Evolutionary conservation across 768 basidiomycete species (phyloP).

Genomic region (Russula compacta): DNA sequence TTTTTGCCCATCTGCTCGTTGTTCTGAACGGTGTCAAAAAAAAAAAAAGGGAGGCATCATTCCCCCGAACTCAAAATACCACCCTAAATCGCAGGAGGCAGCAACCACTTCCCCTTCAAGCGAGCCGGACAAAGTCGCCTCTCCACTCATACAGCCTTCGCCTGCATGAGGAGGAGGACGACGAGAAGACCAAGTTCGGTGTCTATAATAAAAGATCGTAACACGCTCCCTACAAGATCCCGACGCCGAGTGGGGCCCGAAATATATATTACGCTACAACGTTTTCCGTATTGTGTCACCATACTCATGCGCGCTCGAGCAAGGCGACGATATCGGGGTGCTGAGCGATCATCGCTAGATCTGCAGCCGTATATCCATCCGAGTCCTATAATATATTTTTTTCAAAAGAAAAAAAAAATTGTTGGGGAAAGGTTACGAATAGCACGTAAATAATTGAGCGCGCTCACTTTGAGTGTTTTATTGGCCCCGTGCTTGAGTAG

Average conservation of each 20-base stretch:
- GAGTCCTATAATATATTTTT: constrained; percentile 40
- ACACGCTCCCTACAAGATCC: neutral
- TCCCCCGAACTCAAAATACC: constrained; percentile 47
- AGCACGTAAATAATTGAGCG: neutral
- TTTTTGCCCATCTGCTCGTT: neutral
- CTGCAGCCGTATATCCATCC: constrained; percentile 51
- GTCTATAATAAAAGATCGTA: neutral
- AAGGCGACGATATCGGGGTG: constrained; percentile 44
- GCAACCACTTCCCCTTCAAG: neutral
- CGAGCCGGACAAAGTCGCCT: neutral
- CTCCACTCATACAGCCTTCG: neutral
- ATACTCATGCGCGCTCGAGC: constrained; percentile 20
- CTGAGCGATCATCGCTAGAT: constrained; percentile 51
- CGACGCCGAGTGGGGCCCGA: neutral
- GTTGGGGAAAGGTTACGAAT: constrained; percentile 2
- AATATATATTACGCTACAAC: neutral
- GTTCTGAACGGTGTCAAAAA: neutral
- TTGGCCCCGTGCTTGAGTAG: constrained; percentile 63
- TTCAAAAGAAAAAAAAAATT: neutral
- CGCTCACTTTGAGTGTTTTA: constrained; percentile 46
- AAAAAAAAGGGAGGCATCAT: constrained; percentile 50
- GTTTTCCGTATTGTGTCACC: neutral
- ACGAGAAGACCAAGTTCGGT: neutral
- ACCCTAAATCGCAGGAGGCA: constrained; percentile 27
- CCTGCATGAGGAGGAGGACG: neutral